A percentile compares a stretch with the other conserved stretches of the same genome.
These are phyloP conservation scores for Conoideocrella luteorostrata DNA, from an alignment of 2,329 filamentous ascomycete species.

Conservation along the genomic window DNA sequence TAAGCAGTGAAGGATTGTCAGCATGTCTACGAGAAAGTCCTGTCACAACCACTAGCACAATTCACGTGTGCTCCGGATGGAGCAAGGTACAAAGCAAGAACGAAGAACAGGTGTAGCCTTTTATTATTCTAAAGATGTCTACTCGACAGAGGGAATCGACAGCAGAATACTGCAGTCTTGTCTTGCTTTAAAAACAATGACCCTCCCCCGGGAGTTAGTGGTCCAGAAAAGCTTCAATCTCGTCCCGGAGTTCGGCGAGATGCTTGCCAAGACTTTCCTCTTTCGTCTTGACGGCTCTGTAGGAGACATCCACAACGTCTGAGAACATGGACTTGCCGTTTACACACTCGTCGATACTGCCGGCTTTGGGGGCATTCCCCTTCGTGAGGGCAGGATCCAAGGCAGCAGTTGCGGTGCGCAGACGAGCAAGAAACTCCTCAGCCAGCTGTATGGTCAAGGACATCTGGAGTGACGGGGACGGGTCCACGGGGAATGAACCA, in stretches of 20 bases:
- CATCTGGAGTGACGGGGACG: slow-evolving; percentile 34
- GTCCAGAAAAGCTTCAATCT: slow-evolving; percentile 27
- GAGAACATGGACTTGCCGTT: slow-evolving; percentile 24
- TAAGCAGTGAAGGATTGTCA: no score
- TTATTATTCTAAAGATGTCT: no score
- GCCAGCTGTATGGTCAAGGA: slow-evolving; percentile 35
- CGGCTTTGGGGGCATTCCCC: slow-evolving; percentile 5
- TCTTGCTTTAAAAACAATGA: neutral
- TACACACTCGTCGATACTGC: slow-evolving; percentile 7
- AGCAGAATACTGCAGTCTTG: neutral
- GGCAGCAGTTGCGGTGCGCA: slow-evolving; percentile 24
- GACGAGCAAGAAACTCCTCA: slow-evolving; percentile 31
- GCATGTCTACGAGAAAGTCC: no score
- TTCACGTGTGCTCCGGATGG: no score
- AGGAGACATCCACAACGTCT: slow-evolving; percentile 25
- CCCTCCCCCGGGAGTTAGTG: neutral
- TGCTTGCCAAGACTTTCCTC: slow-evolving; percentile 28
- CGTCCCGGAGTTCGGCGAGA: slow-evolving; percentile 24
- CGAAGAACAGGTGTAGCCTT: no score
- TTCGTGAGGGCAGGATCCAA: slow-evolving; percentile 19
- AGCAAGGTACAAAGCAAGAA: no score
- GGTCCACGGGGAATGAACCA: slow-evolving; percentile 33
- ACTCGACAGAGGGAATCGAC: no score
- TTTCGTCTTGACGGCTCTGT: slow-evolving; percentile 23
- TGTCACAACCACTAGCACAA: no score